These are phyloP conservation scores for Pontederia crassipes DNA, from an alignment of 176 grass and related monocot species.

Conservation along the genomic window DNA sequence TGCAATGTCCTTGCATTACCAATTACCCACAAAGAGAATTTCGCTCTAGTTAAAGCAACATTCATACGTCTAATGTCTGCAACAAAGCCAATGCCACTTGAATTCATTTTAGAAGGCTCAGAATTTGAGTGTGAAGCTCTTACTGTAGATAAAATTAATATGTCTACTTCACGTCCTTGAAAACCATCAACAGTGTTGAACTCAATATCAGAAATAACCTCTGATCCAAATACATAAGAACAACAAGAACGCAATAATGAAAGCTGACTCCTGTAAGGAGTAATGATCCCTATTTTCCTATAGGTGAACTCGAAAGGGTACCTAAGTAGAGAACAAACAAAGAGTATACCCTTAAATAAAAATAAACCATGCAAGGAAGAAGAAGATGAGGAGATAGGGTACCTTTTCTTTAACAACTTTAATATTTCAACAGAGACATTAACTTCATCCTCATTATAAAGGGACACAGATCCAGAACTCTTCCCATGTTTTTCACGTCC, in stretches of 20 bases:
- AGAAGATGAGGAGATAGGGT: slow-evolving; percentile 5
- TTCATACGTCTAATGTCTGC: slow-evolving; percentile 98
- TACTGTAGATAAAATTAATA: slow-evolving; percentile 85
- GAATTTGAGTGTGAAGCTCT: slow-evolving; percentile 52
- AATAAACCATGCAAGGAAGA: neutral
- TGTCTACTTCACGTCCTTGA: slow-evolving; percentile 99
- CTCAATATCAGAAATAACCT: slow-evolving; percentile 80
- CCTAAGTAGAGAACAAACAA: slow-evolving; percentile 32
- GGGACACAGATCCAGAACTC: slow-evolving; percentile 62
- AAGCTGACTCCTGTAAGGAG: slow-evolving; percentile 90
- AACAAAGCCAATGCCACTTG: slow-evolving; percentile 83
- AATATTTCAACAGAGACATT: slow-evolving; percentile 65
- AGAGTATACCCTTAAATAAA: neutral
- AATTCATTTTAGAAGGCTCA: slow-evolving; percentile 19
- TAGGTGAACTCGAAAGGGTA: slow-evolving; percentile 60
- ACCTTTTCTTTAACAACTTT: slow-evolving; percentile 67
- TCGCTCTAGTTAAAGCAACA: slow-evolving; percentile 89
- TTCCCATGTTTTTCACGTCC: slow-evolving; percentile 57
- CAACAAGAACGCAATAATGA: slow-evolving; percentile 65
- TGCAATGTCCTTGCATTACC: slow-evolving; percentile 79
- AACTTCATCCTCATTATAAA: slow-evolving; percentile 78
- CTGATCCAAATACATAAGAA: slow-evolving; percentile 54
- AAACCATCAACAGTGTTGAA: slow-evolving; percentile 96
- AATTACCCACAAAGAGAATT: slow-evolving; percentile 81
- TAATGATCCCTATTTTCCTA: slow-evolving; percentile 82